Conservation (phyloP, 495 filamentous ascomycete species). For the Pyrenopolyporus hunteri region DNA sequence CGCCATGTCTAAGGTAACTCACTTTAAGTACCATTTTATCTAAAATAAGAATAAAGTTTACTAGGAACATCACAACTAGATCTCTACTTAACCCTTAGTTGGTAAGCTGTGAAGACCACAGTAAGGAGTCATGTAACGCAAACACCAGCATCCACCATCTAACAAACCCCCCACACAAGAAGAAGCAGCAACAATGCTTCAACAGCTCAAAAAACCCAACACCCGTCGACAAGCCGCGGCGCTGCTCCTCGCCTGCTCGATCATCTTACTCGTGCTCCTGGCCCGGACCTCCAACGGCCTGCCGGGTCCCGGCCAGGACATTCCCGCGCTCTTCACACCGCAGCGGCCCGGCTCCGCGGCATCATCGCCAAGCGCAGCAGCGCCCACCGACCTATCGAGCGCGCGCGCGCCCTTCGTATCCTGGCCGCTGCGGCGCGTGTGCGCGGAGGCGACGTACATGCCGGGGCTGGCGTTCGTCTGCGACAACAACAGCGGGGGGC, state of each 20-base stretch:
- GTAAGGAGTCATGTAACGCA: constrained; percentile 1
- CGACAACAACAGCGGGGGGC: constrained; percentile 59
- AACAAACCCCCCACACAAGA: neutral
- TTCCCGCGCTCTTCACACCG: neutral
- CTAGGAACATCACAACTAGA: too few species aligned
- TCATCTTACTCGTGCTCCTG: constrained; percentile 1
- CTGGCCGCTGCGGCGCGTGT: constrained; percentile 55
- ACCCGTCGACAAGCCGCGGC: constrained; percentile 6
- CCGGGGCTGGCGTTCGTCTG: constrained; percentile 54
- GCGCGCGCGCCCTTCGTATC: constrained; percentile 49
- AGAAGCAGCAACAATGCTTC: constrained; percentile 4
- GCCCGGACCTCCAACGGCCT: neutral
- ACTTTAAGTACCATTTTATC: too few species aligned
- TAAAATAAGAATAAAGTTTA: too few species aligned
- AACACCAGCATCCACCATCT: neutral
- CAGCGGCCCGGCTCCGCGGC: neutral
- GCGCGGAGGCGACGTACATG: constrained; percentile 46
- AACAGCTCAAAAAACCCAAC: neutral
- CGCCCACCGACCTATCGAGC: constrained; percentile 42
- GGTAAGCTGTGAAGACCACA: too few species aligned
- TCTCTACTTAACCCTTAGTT: too few species aligned
- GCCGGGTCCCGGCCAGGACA: neutral
- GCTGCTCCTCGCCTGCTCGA: neutral
- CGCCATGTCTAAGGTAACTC: too few species aligned
- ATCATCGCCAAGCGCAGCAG: constrained; percentile 7